Evolutionary conservation across 768 basidiomycete genomes (phyloP), one percentile per base, ranked within the genome.

Genomic region (Leccinellum rugosiceps): DNA sequence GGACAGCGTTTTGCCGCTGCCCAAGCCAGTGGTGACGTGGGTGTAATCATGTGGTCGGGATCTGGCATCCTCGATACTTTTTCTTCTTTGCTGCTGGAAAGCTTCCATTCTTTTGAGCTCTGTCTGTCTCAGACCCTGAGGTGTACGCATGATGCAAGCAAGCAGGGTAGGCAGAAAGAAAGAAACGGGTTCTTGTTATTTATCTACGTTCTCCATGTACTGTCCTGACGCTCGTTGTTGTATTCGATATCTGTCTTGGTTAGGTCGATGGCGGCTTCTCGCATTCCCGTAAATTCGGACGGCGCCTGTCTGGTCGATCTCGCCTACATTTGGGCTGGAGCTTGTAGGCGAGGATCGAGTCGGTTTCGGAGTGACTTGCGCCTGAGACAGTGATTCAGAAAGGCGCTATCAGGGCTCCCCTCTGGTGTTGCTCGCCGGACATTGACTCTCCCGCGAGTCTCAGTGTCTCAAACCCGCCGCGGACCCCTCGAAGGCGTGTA

Each of bases 1-100:
- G 56, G 78, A 77, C 53, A 72, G 66, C 35, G 55, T 86, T 55
- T 63, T 86, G 53, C 69, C 77, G 38, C 74, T 76, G 50, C 75
- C 80, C 25, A 74, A 77, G 67, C 81, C 80, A 32, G 81, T 73
- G 10, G 79, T 77, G 9, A 60, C 57, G 23, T 57, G 56, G 26
- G 6, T 62, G 35, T 73, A 57, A 59, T 21, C 10, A 35, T 49
- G 38, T 17, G 2, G 25, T 41, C 14, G 35, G 47, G 43, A 23
- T 49, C 38, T 25, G 57, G 53, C 53, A 50, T 59, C 35, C 46
- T 54, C 25, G 14, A 1, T 10, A 6, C 15, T 54, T 48, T 34
- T 44, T 35, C 15, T 52, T n/a, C 32, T 15, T 25, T 25, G 44
- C 23, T 51, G 51, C 57, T 14, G 50, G 65, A 41, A 53, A 48